Conservation (phyloP, 257 asterid genomes). For the Fraxinus excelsior region DNA sequence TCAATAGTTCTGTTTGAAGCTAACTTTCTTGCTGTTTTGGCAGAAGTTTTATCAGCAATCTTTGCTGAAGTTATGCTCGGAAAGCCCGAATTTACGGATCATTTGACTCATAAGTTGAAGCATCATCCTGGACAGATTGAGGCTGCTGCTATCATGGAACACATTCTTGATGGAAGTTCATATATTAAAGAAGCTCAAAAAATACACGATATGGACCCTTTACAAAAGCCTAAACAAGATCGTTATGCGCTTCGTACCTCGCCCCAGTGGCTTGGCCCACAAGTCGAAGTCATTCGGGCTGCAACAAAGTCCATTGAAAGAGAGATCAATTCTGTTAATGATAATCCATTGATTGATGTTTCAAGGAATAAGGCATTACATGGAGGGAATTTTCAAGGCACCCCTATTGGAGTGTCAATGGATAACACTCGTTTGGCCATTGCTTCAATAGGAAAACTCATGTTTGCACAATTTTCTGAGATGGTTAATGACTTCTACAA, state of each 20-base stretch:
- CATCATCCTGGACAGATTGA: conserved; percentile 48
- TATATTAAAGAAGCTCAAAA: conserved; percentile 28
- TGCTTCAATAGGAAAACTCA: conserved; percentile 31
- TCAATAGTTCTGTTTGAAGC: conserved; percentile 39
- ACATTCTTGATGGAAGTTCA: conserved; percentile 33
- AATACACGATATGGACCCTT: conserved; percentile 26
- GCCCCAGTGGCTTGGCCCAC: conserved; percentile 34
- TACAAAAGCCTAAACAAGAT: conserved; percentile 26
- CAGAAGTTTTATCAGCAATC: conserved; percentile 34
- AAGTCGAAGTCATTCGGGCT: conserved; percentile 24
- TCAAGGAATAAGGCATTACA: conserved; percentile 30
- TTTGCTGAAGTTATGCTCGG: conserved; percentile 51
- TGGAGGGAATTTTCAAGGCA: conserved; percentile 34
- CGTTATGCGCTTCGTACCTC: conserved; percentile 30
- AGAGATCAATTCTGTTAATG: conserved; percentile 33
- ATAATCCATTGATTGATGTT: conserved; percentile 31
- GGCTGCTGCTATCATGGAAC: conserved; percentile 36
- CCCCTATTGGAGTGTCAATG: conserved; percentile 34
- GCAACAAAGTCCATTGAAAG: conserved; percentile 30
- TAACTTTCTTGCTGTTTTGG: conserved; percentile 30
- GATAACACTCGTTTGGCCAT: conserved; percentile 27
- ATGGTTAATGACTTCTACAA: conserved; percentile 30
- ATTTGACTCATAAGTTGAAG: conserved; percentile 43
- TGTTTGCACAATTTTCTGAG: conserved; percentile 31
- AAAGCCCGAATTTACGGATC: conserved; percentile 48